Percentiles rank a stretch among this genome's conserved stretches.
Evolutionary conservation across 257 asterid genomes (phyloP).

Genomic region (Capsicum pubescens): DNA sequence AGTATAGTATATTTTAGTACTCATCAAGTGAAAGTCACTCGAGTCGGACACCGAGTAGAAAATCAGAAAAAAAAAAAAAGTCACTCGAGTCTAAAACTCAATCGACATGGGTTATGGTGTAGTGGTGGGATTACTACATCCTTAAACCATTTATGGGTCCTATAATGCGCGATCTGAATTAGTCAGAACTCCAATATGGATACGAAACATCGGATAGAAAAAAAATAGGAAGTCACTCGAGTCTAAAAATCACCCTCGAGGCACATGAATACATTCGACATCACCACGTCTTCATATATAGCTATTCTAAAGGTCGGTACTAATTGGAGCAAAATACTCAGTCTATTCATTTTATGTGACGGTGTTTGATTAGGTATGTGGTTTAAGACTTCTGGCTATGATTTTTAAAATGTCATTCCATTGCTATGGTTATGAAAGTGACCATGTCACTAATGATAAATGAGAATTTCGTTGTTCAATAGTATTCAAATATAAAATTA

Average conservation of each 20-base stretch:
- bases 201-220: no score
- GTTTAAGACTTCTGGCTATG: neutral
- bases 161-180: no score
- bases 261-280: neutral
- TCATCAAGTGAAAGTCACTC: neutral
- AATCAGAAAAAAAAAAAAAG: no score
- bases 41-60: no score
- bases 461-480: neutral
- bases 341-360: no score
- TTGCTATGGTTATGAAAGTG: neutral
- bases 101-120: no score
- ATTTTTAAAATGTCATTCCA: neutral
- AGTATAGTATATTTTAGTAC: neutral
- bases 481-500: neutral
- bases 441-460: neutral
- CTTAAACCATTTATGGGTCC: no score
- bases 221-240: no score
- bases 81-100: no score
- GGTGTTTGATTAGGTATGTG: neutral
- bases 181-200: no score
- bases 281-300: neutral
- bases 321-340: neutral
- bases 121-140: no score
- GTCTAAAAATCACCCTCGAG: neutral
- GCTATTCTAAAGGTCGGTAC: neutral